Percentiles rank a stretch among this genome's conserved stretches.
Evolutionary conservation across 768 basidiomycete species (phyloP).

Genomic region (Russula griseocarnosa): DNA sequence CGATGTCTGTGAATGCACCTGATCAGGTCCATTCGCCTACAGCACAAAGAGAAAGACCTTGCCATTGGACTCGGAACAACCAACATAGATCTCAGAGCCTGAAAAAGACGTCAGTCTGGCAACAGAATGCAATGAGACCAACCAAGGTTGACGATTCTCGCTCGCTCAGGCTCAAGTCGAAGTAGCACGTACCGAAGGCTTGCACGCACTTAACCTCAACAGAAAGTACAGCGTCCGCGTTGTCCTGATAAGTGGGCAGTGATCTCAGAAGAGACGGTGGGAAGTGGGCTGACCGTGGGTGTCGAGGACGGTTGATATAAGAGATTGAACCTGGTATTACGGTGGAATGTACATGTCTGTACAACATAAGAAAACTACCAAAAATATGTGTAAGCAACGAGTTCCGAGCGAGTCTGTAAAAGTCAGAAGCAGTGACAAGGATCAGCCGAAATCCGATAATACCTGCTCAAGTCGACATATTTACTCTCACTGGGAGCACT

Average conservation of each 20-base stretch:
- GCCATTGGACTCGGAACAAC: conserved; percentile 81
- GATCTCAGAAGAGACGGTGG: conserved; percentile 5
- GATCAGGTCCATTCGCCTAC: conserved; percentile 54
- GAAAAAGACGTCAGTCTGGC: conserved; percentile 11
- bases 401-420: too few species aligned
- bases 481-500: too few species aligned
- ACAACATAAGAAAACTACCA: too few species aligned
- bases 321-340: conserved; percentile 52
- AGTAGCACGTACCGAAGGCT: conserved; percentile 30
- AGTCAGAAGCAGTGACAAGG: too few species aligned
- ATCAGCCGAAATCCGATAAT: too few species aligned
- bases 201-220: conserved; percentile 33
- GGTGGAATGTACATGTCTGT: conserved; percentile 63
- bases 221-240: conserved; percentile 22
- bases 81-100: conserved; percentile 86
- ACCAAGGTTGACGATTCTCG: neutral
- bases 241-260: conserved; percentile 26
- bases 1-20: conserved; percentile 23
- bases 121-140: conserved; percentile 10
- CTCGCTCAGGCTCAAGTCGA: neutral
- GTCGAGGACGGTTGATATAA: conserved; percentile 40
- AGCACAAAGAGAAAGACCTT: conserved; percentile 76
- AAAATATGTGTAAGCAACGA: too few species aligned
- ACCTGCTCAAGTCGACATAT: too few species aligned
- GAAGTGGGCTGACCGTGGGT: conserved; percentile 22